Percentiles rank a stretch among this genome's conserved stretches.
These are phyloP conservation scores for Neocatenulostroma microsporum DNA, from an alignment of 2,329 filamentous ascomycete species.

Conservation along the genomic window DNA sequence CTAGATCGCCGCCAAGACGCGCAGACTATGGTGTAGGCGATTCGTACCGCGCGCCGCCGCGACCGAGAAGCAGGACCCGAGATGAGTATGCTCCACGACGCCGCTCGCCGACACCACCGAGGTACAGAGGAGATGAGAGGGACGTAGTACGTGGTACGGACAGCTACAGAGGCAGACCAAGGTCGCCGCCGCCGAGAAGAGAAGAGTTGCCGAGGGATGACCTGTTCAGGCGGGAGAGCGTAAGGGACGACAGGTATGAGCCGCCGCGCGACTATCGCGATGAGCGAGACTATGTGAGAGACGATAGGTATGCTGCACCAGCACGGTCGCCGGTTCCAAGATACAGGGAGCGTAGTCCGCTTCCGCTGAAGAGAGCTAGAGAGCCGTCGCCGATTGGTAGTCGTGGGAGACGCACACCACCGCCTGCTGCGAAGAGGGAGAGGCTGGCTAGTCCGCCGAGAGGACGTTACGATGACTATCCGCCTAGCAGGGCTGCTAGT, in stretches of 20 bases:
- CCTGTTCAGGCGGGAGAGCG: slow-evolving; percentile 28
- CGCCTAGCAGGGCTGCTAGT: slow-evolving; percentile 30
- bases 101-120: slow-evolving; percentile 25
- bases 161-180: slow-evolving; percentile 25
- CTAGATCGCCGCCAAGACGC: slow-evolving; percentile 22
- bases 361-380: slow-evolving; percentile 36
- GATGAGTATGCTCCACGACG: slow-evolving; percentile 26
- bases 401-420: slow-evolving; percentile 38
- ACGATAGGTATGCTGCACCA: slow-evolving; percentile 13
- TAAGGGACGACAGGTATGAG: slow-evolving; percentile 18
- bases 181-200: slow-evolving; percentile 26
- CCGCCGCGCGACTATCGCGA: slow-evolving; percentile 9
- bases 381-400: slow-evolving; percentile 42
- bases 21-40: not conserved
- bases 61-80: slow-evolving; percentile 9
- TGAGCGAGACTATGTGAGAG: slow-evolving; percentile 18
- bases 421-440: slow-evolving; percentile 34
- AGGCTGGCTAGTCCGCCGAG: slow-evolving; percentile 32
- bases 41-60: too few species aligned
- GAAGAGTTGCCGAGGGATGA: slow-evolving; percentile 30
- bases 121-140: slow-evolving; percentile 20
- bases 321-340: slow-evolving; percentile 34
- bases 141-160: slow-evolving; percentile 13
- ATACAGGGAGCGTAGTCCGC: slow-evolving; percentile 37
- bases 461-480: slow-evolving; percentile 39